Percentiles rank a stretch among this genome's conserved stretches.
phyloP scores from a whole-genome alignment of 345 rosid genomes.

The Sapria himalayana region DNA sequence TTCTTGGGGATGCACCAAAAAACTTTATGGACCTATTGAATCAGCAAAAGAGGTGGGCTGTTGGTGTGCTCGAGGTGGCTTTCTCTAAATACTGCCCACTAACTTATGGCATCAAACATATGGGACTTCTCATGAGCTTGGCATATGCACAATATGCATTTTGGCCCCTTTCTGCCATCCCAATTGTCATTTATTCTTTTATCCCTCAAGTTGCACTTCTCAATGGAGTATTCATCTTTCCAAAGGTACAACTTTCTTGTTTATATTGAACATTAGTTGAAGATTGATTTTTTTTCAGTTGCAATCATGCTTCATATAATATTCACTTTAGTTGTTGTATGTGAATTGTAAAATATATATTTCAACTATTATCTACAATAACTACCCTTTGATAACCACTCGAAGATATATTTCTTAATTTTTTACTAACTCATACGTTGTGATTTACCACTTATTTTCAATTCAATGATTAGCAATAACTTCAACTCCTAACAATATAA shows the following conservation, averaged over 20 bases:
- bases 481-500: too few species aligned
- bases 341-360: not conserved
- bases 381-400: too few species aligned
- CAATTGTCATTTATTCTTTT: conserved; percentile 18
- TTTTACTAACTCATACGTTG: too few species aligned
- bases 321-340: not conserved
- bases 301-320: not conserved
- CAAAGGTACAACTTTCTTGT: too few species aligned
- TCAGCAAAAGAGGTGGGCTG: conserved; percentile 4
- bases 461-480: too few species aligned
- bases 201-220: conserved; percentile 50
- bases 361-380: not conserved
- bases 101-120: conserved; percentile 1
- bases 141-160: not conserved
- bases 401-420: too few species aligned
- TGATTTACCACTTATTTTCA: too few species aligned
- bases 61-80: conserved; percentile 2
- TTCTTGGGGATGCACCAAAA: conserved; percentile 32
- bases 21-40: conserved; percentile 1
- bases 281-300: not conserved
- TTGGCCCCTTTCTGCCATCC: conserved; percentile 3
- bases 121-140: conserved; percentile 7
- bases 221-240: conserved; percentile 23
- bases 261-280: not conserved
- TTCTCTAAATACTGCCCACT: conserved; percentile 3